These are phyloP conservation scores for Brassica nigra DNA, from an alignment of 345 rosid genomes.

Conservation along the genomic window DNA sequence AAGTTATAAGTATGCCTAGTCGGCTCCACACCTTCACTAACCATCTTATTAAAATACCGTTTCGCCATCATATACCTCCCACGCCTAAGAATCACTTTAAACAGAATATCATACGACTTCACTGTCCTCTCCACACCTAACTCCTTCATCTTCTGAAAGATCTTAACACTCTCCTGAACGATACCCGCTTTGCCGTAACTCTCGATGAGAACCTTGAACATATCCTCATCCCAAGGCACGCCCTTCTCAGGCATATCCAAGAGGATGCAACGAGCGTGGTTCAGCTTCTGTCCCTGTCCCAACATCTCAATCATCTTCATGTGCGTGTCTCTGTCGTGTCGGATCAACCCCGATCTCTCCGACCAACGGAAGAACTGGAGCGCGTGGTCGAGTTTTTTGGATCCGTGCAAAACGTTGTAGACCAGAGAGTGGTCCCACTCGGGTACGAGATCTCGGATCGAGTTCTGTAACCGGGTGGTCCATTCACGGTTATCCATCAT, in stretches of 20 bases:
- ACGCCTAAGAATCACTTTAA: constrained; percentile 76
- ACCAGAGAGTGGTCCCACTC: constrained; percentile 75
- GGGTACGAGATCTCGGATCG: constrained; percentile 78
- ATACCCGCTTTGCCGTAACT: constrained; percentile 83
- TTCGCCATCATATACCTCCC: constrained; percentile 95
- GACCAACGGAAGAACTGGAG: constrained; percentile 96
- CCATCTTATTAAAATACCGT: constrained; percentile 77
- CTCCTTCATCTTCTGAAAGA: constrained; percentile 75
- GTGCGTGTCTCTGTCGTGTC: constrained; percentile 71
- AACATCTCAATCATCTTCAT: constrained; percentile 77
- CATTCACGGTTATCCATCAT: constrained; percentile 85
- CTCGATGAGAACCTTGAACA: constrained; percentile 70
- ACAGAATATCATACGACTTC: constrained; percentile 70
- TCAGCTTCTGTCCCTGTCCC: constrained; percentile 71
- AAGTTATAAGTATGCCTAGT: constrained; percentile 74
- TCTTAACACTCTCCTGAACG: constrained; percentile 85
- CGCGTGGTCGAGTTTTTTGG: constrained; percentile 75
- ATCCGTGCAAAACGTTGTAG: constrained; percentile 75
- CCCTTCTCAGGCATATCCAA: constrained; percentile 89
- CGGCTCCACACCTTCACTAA: constrained; percentile 75
- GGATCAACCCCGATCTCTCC: constrained; percentile 77
- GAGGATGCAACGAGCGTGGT: constrained; percentile 83
- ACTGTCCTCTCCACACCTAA: constrained; percentile 72
- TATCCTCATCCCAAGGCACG: constrained; percentile 78
- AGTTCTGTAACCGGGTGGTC: constrained; percentile 91